Conservation (phyloP, 1,139 yeast genomes). For the Yamadazyma spencermartinsiae region DNA sequence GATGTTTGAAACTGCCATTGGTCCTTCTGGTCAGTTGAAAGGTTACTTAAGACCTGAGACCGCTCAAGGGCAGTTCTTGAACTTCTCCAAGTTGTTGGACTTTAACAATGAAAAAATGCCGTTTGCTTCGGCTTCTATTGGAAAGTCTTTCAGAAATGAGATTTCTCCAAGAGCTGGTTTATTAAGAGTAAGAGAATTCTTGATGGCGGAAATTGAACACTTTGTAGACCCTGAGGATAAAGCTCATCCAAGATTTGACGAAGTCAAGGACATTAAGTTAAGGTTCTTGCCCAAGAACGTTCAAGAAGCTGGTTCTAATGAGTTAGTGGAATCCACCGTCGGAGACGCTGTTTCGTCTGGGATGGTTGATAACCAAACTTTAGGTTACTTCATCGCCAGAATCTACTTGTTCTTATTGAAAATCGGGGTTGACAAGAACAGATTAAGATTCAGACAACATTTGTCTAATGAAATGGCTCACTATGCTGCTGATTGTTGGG, state of each 20-base stretch:
- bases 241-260: slow-evolving; percentile 75
- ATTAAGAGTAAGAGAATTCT: slow-evolving; percentile 95
- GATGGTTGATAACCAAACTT: slow-evolving; percentile 93
- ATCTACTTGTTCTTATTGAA: slow-evolving; percentile 79
- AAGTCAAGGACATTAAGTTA: slow-evolving; percentile 71
- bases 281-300: slow-evolving; percentile 80
- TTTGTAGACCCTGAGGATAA: slow-evolving; percentile 92
- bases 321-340: slow-evolving; percentile 60
- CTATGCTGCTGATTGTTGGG: slow-evolving; percentile 99
- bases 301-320: slow-evolving; percentile 83
- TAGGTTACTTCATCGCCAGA: slow-evolving; percentile 95
- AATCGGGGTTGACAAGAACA: slow-evolving; percentile 84
- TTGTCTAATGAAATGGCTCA: slow-evolving; percentile 99
- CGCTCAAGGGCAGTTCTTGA: slow-evolving; percentile 98
- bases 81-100: slow-evolving; percentile 90
- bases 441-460: slow-evolving; percentile 97
- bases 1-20: slow-evolving; percentile 99
- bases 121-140: slow-evolving; percentile 97
- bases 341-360: slow-evolving; percentile 89
- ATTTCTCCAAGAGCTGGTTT: slow-evolving; percentile 98
- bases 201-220: slow-evolving; percentile 99
- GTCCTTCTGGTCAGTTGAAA: slow-evolving; percentile 95
- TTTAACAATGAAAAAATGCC: slow-evolving; percentile 97
- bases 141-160: slow-evolving; percentile 98
- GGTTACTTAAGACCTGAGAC: slow-evolving; percentile 98